These are phyloP conservation scores for Elymus sibiricus DNA, from an alignment of 176 grass and related monocot species.

Conservation along the genomic window DNA sequence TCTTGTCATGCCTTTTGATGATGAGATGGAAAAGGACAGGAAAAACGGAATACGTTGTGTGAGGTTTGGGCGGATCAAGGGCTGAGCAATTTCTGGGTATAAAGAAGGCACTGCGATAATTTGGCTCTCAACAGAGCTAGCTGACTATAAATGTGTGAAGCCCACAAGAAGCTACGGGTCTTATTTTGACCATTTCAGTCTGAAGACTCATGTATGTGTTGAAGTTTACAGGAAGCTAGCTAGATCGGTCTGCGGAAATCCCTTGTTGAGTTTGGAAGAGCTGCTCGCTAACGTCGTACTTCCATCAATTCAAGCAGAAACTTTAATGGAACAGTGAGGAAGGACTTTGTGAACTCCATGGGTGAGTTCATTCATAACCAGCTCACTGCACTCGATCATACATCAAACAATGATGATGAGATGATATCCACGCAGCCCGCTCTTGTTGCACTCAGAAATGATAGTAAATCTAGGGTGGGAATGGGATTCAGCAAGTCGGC, in stretches of 20 bases:
- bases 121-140: conserved; percentile 86
- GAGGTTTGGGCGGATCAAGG: conserved; percentile 82
- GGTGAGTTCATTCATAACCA: conserved; percentile 78
- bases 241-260: conserved; percentile 66
- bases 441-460: conserved; percentile 52
- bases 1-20: conserved; percentile 71
- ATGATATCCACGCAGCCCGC: conserved; percentile 26
- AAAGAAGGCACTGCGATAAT: conserved; percentile 77
- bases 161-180: conserved; percentile 67
- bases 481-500: conserved; percentile 18
- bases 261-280: conserved; percentile 59
- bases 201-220: conserved; percentile 81
- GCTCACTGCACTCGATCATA: conserved; percentile 48
- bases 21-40: conserved; percentile 64
- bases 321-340: conserved; percentile 53
- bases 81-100: conserved; percentile 60
- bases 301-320: conserved; percentile 55
- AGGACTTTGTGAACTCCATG: conserved; percentile 69
- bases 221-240: conserved; percentile 78
- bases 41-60: conserved; percentile 72
- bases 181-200: conserved; percentile 66
- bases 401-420: conserved; percentile 24
- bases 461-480: conserved; percentile 46
- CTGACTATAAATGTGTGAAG: conserved; percentile 91
- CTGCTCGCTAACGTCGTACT: conserved; percentile 65